Conservation (phyloP, 257 asterid genomes). For the Solanum virginianum region DNA sequence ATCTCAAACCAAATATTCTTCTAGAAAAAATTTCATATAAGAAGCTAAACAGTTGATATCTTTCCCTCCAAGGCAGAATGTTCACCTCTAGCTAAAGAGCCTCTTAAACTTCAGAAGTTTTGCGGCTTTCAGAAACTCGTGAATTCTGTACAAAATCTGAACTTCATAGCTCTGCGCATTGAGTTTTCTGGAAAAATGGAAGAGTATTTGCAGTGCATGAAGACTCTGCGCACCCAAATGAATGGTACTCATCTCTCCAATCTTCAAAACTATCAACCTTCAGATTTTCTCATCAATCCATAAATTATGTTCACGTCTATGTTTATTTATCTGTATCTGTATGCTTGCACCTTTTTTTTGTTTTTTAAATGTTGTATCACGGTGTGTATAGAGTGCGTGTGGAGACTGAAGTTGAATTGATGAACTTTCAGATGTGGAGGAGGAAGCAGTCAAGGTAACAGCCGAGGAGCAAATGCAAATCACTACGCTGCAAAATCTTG, state of each 20-base stretch:
- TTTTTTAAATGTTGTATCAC: neutral
- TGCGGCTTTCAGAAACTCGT: neutral
- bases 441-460: constrained; percentile 68
- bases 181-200: constrained; percentile 36
- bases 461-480: constrained; percentile 66
- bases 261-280: neutral
- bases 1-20: too few relatives aligned
- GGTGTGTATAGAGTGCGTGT: neutral
- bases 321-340: neutral
- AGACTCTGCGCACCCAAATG: constrained; percentile 76
- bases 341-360: neutral
- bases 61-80: neutral
- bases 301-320: neutral
- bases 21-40: neutral
- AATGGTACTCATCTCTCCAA: constrained; percentile 34
- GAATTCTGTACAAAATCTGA: neutral
- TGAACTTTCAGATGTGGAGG: constrained; percentile 70
- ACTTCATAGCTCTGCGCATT: neutral
- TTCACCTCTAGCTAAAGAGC: neutral
- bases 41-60: neutral
- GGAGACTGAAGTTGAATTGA: neutral
- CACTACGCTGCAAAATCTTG: constrained; percentile 50
- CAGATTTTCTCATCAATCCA: neutral
- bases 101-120: neutral
- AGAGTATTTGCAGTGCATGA: constrained; percentile 71